Conservation (phyloP, 164 flowering plant genomes). For the Echeveria elegans region DNA sequence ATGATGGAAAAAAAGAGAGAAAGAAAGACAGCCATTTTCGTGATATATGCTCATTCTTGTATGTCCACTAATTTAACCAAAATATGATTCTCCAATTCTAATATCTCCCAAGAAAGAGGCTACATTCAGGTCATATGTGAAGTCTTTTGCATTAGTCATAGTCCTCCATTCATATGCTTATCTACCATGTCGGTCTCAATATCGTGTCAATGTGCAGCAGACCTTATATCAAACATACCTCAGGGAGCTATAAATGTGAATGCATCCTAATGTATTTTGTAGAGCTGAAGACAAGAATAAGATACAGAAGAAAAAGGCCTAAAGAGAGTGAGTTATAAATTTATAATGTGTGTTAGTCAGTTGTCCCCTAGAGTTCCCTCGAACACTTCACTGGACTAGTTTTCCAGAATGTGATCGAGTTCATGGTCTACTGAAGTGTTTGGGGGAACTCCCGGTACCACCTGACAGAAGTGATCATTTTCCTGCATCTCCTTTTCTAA, state of each 20-base stretch:
- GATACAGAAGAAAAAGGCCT: not conserved
- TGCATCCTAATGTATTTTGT: not conserved
- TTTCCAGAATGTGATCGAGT: not conserved
- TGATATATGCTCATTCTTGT: conserved; percentile 2
- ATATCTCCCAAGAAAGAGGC: conserved; percentile 5
- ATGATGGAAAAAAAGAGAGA: not conserved
- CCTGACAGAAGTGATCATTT: not conserved
- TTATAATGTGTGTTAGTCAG: not conserved
- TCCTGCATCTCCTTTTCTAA: too few species aligned
- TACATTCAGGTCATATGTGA: not conserved
- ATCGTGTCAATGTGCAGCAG: not conserved
- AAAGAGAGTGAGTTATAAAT: not conserved
- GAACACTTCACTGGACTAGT: conserved; percentile 4
- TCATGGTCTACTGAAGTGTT: conserved; percentile 1
- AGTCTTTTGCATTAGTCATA: not conserved
- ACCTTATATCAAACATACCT: conserved; percentile 3
- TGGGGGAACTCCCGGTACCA: conserved; percentile 8
- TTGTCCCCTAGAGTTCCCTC: conserved; percentile 6
- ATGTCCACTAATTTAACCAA: conserved; percentile 1
- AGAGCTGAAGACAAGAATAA: not conserved
- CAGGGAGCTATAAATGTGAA: not conserved
- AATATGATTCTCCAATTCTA: not conserved
- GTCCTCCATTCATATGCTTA: too few species aligned
- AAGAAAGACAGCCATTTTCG: not conserved
- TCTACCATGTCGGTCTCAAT: not conserved